These are phyloP conservation scores for Akanthomyces dipterigenus DNA, from an alignment of 2,329 filamentous ascomycete species.

Conservation along the genomic window DNA sequence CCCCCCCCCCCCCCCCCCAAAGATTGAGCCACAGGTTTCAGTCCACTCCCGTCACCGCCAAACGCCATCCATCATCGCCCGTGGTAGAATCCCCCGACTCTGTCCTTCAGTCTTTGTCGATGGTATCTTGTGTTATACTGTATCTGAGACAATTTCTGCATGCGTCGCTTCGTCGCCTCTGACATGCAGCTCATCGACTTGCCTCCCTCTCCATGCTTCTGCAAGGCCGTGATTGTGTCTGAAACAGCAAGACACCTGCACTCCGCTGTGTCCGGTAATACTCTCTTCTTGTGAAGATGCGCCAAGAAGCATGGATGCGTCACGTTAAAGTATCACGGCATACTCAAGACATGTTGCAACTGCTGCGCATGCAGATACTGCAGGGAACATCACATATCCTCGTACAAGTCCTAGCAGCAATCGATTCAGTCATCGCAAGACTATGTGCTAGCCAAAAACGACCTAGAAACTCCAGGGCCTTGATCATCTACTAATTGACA, in stretches of 20 bases:
- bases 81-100: no score
- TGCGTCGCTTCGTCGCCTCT: neutral
- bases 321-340: neutral
- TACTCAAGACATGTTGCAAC: neutral
- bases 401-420: neutral
- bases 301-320: neutral
- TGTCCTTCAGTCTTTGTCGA: neutral
- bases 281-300: neutral
- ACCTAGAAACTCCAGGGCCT: neutral
- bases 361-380: neutral
- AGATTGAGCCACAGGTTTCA: neutral
- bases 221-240: neutral
- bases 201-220: neutral
- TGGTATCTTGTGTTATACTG: neutral
- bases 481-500: neutral
- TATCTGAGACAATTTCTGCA: slow-evolving; percentile 9
- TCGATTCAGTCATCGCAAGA: neutral
- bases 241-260: slow-evolving; percentile 2
- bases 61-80: neutral
- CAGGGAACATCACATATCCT: neutral
- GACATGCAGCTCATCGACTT: slow-evolving; percentile 1
- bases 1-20: no score
- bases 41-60: neutral
- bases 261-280: neutral
- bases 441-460: neutral